phyloP scores from a whole-genome alignment of 1,284 basidiomycete species.

The Ceratobasidium sp. region DNA sequence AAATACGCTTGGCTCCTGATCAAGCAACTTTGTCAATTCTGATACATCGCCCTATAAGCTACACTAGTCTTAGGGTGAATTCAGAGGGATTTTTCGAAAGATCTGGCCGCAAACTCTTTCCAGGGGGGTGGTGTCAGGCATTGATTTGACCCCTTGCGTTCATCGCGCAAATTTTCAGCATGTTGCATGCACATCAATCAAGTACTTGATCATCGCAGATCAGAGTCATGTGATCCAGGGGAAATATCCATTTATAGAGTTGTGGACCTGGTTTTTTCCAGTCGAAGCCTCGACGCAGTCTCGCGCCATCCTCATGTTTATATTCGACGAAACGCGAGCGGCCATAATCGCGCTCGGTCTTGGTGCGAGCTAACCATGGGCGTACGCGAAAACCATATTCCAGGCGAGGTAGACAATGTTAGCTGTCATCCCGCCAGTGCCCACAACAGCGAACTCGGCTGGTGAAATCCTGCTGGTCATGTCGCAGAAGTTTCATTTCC shows the following conservation, averaged over 20 bases:
- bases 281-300: constrained; percentile 1
- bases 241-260: not conserved
- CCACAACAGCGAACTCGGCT: not conserved
- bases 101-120: too few species aligned
- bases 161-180: too few species aligned
- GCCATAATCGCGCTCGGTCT: constrained; percentile 14
- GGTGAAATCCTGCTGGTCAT: not conserved
- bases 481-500: not conserved
- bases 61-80: too few species aligned
- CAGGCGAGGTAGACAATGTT: constrained; percentile 14
- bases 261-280: not conserved
- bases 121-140: too few species aligned
- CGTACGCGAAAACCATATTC: not conserved
- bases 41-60: too few species aligned
- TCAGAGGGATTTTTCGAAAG: too few species aligned
- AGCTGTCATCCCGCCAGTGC: constrained; percentile 8
- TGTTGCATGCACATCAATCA: too few species aligned
- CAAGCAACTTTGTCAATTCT: too few species aligned
- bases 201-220: not conserved
- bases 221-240: not conserved
- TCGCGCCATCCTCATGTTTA: not conserved
- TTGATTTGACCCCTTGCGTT: too few species aligned
- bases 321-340: not conserved
- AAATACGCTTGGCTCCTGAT: too few species aligned
- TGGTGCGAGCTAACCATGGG: not conserved